These are phyloP conservation scores for Pleurotus giganteus DNA, from an alignment of 768 basidiomycete genomes.

Conservation along the genomic window DNA sequence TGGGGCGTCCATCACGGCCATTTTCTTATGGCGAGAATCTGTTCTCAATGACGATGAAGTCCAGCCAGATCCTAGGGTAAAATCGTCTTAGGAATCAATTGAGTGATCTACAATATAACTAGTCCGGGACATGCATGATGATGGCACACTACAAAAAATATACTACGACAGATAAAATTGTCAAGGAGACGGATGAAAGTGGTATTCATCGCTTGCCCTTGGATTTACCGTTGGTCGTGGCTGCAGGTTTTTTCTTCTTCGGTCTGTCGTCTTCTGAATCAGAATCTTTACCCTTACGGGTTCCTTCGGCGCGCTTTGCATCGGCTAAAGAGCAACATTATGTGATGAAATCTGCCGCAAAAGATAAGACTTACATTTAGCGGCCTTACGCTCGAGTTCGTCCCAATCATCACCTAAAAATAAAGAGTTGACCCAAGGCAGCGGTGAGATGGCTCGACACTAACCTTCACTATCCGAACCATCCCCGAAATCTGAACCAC, in stretches of 20 bases:
- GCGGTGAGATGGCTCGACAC: slow-evolving; percentile 10
- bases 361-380: slow-evolving; percentile 55
- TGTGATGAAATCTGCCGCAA: neutral
- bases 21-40: slow-evolving; percentile 49
- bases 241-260: slow-evolving; percentile 40
- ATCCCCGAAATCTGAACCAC: slow-evolving; percentile 62
- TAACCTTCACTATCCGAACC: slow-evolving; percentile 64
- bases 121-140: neutral
- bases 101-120: neutral
- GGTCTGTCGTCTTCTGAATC: slow-evolving; percentile 49
- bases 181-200: neutral
- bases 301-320: slow-evolving; percentile 43
- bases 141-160: slow-evolving; percentile 7
- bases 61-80: neutral
- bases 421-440: slow-evolving; percentile 11
- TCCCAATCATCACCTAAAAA: slow-evolving; percentile 89
- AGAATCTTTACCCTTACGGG: slow-evolving; percentile 36
- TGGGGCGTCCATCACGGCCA: slow-evolving; percentile 47
- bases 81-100: neutral
- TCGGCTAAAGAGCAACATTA: slow-evolving; percentile 34
- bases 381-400: slow-evolving; percentile 88
- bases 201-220: slow-evolving; percentile 30
- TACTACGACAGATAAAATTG: slow-evolving; percentile 5
- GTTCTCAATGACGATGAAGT: slow-evolving; percentile 8
- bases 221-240: slow-evolving; percentile 32